phyloP scores from a whole-genome alignment of 2,329 filamentous ascomycete species.

The Xylariaceae sp. region DNA sequence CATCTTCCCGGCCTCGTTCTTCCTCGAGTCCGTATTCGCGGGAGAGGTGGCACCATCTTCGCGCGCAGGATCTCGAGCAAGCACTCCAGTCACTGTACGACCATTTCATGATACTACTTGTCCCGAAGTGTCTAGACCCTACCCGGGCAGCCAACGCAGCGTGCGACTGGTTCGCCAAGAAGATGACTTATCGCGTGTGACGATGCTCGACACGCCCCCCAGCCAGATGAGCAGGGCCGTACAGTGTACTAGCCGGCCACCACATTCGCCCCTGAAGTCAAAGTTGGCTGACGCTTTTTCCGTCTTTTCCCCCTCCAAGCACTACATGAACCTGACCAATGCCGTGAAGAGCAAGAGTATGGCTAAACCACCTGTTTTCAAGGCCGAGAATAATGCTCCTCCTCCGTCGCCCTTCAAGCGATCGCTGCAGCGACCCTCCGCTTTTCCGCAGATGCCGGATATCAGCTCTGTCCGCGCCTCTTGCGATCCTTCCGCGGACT shows the following conservation, averaged over 20 bases:
- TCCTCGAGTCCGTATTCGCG: conserved; percentile 69
- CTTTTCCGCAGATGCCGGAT: conserved; percentile 67
- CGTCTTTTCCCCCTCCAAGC: conserved; percentile 30
- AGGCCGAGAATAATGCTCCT: conserved; percentile 51
- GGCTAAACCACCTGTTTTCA: conserved; percentile 41
- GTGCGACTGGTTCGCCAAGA: conserved; percentile 39
- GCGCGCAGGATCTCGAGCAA: conserved; percentile 58
- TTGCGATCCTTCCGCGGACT: conserved; percentile 66
- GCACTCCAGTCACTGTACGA: conserved; percentile 65
- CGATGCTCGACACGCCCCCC: conserved; percentile 28
- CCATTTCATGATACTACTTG: conserved; percentile 33
- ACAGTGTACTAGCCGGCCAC: conserved; percentile 8
- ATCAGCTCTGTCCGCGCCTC: conserved; percentile 65
- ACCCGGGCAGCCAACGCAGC: conserved; percentile 38
- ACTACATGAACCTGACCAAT: conserved; percentile 43
- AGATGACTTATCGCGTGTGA: conserved; percentile 27
- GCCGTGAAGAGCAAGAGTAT: conserved; percentile 41
- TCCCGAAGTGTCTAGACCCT: conserved; percentile 23
- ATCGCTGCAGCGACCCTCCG: conserved; percentile 58
- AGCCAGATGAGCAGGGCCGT: conserved; percentile 16
- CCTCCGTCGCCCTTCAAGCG: conserved; percentile 47
- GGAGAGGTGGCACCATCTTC: conserved; percentile 55
- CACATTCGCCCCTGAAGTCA: conserved; percentile 26
- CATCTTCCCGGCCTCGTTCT: conserved; percentile 66
- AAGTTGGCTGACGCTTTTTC: conserved; percentile 32